These are phyloP conservation scores for Lepiota subincarnata DNA, from an alignment of 768 basidiomycete species.

Conservation along the genomic window DNA sequence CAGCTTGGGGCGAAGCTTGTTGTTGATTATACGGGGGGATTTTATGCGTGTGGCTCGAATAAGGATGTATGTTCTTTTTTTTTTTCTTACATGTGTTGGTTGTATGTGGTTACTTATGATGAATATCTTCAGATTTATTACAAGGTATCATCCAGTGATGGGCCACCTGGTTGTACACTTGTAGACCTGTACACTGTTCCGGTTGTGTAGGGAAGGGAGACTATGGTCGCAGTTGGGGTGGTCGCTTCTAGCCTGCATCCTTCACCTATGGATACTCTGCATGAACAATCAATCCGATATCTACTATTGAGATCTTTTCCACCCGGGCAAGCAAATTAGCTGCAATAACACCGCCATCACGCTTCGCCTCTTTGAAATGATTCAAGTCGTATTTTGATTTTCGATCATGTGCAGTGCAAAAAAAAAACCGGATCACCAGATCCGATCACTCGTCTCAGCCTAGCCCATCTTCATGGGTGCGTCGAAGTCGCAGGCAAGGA, in stretches of 20 bases:
- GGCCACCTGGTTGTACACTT: constrained; percentile 1
- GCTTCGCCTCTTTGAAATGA: no score
- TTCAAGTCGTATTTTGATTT: no score
- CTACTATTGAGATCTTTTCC: no score
- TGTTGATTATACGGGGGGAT: constrained; percentile 23
- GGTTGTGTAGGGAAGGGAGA: constrained; percentile 1
- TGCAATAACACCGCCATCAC: no score
- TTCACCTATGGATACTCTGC: neutral
- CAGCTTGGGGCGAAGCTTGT: constrained; percentile 25
- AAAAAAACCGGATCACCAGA: no score
- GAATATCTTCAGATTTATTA: constrained; percentile 10
- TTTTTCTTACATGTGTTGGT: neutral
- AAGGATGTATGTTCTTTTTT: constrained; percentile 19
- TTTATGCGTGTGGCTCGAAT: constrained; percentile 23
- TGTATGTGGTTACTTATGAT: neutral
- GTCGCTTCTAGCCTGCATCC: neutral
- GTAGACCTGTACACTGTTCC: constrained; percentile 13
- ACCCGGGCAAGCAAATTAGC: no score
- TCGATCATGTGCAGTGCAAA: no score
- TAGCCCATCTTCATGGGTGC: no score
- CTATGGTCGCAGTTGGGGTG: neutral
- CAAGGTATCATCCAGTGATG: constrained; percentile 4
- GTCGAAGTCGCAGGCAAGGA: no score
- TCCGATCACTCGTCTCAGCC: no score
- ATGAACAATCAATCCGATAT: no score